Evolutionary conservation across 495 filamentous ascomycete species (phyloP).

Genomic region (Talaromyces proteolyticus): DNA sequence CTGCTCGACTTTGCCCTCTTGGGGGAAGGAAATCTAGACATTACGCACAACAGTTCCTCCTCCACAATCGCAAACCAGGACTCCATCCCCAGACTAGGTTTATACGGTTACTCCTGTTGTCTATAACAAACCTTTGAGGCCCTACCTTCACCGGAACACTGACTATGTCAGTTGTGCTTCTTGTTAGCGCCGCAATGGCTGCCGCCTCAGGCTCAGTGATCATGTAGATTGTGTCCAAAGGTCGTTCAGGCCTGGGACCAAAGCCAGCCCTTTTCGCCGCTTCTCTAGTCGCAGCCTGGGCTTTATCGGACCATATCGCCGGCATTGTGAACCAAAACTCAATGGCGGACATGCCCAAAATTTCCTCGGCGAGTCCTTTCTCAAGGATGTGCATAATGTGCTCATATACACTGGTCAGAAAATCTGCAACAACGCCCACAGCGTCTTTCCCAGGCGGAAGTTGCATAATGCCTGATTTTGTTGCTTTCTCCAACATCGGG

Average conservation of each 20-base stretch:
- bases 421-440: slow-evolving; percentile 31
- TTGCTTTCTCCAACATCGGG: slow-evolving; percentile 1
- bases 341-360: slow-evolving; percentile 23
- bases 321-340: slow-evolving; percentile 46
- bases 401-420: slow-evolving; percentile 32
- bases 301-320: slow-evolving; percentile 47
- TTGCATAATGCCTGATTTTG: background rate
- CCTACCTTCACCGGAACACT: slow-evolving; percentile 14
- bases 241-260: slow-evolving; percentile 14
- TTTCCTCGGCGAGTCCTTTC: slow-evolving; percentile 13
- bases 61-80: slow-evolving; percentile 52
- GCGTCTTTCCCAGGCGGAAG: slow-evolving; percentile 9
- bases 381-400: slow-evolving; percentile 31
- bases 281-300: slow-evolving; percentile 37
- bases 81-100: slow-evolving; percentile 30
- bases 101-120: background rate
- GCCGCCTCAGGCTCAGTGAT: slow-evolving; percentile 61
- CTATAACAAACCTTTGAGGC: background rate
- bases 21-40: slow-evolving; percentile 12
- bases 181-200: slow-evolving; percentile 43
- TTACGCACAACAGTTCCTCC: slow-evolving; percentile 54
- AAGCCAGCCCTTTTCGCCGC: slow-evolving; percentile 48
- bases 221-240: slow-evolving; percentile 27
- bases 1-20: background rate
- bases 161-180: slow-evolving; percentile 19